Conservation (phyloP, 78 protist species). For the Guillardia theta region DNA sequence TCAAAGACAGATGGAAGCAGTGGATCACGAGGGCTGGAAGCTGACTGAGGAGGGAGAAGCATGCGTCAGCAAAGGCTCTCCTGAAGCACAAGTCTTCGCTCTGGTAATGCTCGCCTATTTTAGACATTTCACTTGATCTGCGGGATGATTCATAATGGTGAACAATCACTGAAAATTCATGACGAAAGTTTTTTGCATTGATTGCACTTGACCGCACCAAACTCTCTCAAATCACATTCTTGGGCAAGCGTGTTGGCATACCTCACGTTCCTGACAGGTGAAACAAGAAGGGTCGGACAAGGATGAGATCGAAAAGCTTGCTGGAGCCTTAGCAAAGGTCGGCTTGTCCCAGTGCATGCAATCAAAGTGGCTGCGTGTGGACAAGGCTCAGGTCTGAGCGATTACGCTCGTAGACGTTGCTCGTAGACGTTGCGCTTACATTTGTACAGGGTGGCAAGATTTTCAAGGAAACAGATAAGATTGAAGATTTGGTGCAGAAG, state of each 20-base stretch:
- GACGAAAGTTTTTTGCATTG: not conserved
- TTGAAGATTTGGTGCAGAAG: not conserved
- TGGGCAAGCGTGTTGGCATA: no score
- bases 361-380: not conserved
- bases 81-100: constrained; percentile 42
- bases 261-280: not conserved
- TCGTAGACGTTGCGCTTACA: not conserved
- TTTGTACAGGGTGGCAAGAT: not conserved
- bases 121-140: not conserved
- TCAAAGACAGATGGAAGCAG: not conserved
- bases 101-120: not conserved
- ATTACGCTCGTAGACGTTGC: no score
- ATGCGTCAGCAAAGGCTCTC: not conserved
- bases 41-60: constrained; percentile 45
- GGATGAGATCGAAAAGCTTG: not conserved
- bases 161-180: not conserved
- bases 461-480: not conserved
- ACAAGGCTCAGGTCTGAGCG: not conserved
- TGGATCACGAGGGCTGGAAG: not conserved
- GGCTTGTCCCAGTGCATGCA: not conserved
- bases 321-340: not conserved
- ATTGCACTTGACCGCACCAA: not conserved
- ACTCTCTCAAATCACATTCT: not conserved
- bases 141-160: not conserved
- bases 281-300: not conserved